Evolutionary conservation across 139 green algal genomes (phyloP).

Genomic region (Volvox reticuliferus): DNA sequence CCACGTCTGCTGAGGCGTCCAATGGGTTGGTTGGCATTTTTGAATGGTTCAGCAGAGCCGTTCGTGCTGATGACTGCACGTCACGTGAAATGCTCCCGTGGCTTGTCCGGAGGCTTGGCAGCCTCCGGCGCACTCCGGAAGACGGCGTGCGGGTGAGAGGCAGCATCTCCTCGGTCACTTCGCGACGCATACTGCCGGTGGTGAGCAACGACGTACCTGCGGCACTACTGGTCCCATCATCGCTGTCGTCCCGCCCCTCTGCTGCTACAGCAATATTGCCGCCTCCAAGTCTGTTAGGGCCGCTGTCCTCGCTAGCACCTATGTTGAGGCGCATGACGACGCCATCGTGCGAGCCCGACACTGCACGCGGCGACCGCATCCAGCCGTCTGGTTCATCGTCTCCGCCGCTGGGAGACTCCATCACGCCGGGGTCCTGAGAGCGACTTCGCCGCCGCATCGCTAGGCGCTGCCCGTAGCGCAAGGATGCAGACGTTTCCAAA

Average conservation of each 20-base stretch:
- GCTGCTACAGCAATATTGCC: background rate
- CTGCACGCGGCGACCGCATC: background rate
- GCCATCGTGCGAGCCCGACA: background rate
- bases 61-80: background rate
- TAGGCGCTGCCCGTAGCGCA: constrained; percentile 6
- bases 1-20: background rate
- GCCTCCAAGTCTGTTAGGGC: no score
- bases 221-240: background rate
- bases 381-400: background rate
- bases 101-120: background rate
- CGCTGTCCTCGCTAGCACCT: background rate
- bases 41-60: background rate
- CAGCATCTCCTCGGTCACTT: constrained; percentile 23
- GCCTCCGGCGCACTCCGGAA: background rate
- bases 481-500: background rate
- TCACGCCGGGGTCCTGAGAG: background rate
- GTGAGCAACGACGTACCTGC: background rate
- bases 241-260: background rate
- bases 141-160: constrained; percentile 16
- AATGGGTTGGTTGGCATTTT: no score
- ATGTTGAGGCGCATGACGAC: background rate
- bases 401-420: background rate
- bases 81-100: background rate
- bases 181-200: background rate
- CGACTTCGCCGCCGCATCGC: background rate